Evolutionary conservation across 2,329 filamentous ascomycete species (phyloP), one percentile per base, ranked within the genome.

Genomic region (Emericellopsis cladophorae): DNA sequence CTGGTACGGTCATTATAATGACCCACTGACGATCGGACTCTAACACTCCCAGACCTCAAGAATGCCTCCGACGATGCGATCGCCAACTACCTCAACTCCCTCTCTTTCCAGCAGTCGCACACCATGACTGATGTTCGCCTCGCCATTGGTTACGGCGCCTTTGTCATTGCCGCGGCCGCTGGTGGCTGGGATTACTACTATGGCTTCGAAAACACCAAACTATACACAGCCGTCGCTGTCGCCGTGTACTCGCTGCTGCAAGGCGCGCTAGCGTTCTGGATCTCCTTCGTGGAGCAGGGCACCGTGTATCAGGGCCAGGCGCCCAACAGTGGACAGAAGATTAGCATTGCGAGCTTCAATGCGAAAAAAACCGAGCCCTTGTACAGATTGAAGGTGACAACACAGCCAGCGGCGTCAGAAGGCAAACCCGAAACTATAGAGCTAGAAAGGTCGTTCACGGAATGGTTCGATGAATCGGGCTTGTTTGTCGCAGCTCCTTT

Each of bases 11-110:
- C 41, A 24, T 24, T 8, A 14, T 12, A 16, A n/a, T 24, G 22
- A 23, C 6, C 16, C 14, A 14, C 9, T 29, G 21, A 38, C 12
- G 9, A 38, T 24, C 10, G 22, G 3, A 4, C 18, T 21, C 26
- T 29, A 7, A 29, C 26, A 7, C 9, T 29, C 8, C 18, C 57
- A 94, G 92, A 96, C 59, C 81, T 98, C 48, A 96, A 96, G 65
- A 94, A 92, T 67, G 93, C 89, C 32, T 87, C 85, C 49, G 92
- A 98, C 66, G 92, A 98, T 65, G 87, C 89, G 43, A 81, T 98
- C 45, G 79, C 84, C 44, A 88, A 92, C 65, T 96, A 96, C 68
- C 79, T 98, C 47, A 90, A 86, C 63, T 84, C 79, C 26, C 79
- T 96, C 58, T 80, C 72, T 49, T 95, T 95, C 70, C 74, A 67